Conservation (phyloP, 192 early-diverging fungal species). For the Coemansia sp. region DNA sequence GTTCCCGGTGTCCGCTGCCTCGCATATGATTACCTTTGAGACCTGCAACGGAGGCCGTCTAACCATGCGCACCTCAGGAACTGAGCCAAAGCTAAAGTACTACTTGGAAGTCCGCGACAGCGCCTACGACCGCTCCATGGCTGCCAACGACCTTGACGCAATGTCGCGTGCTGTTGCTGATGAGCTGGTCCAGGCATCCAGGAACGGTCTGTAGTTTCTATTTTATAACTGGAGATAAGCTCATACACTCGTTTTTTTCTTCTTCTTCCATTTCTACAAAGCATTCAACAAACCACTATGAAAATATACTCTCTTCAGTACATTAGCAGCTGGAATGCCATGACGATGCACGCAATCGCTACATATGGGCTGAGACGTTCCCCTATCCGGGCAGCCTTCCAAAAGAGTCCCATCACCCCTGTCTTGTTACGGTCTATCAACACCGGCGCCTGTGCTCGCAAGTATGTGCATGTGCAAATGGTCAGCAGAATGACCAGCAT, state of each 20-base stretch:
- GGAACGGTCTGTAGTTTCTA: conserved; percentile 23
- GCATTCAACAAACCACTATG: no score
- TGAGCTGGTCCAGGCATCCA: conserved; percentile 42
- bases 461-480: conserved; percentile 97
- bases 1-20: conserved; percentile 61
- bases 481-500: conserved; percentile 87
- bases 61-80: conserved; percentile 75
- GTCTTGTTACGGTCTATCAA: conserved; percentile 88
- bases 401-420: conserved; percentile 87
- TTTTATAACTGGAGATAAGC: no score
- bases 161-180: conserved; percentile 57
- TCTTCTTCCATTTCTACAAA: no score
- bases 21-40: conserved; percentile 93
- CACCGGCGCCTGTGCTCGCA: conserved; percentile 85
- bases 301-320: conserved; percentile 16
- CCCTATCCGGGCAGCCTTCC: conserved; percentile 94
- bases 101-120: conserved; percentile 67
- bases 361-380: conserved; percentile 96
- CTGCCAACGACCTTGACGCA: conserved; percentile 54
- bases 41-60: conserved; percentile 69
- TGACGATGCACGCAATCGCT: conserved; percentile 82
- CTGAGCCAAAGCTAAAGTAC: conserved; percentile 93
- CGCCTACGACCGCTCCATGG: conserved; percentile 47
- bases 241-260: no score
- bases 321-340: conserved; percentile 75